Percentiles rank a stretch among this genome's conserved stretches.
phyloP scores from a whole-genome alignment of 169 alveolate species.

The Babesia microti region DNA sequence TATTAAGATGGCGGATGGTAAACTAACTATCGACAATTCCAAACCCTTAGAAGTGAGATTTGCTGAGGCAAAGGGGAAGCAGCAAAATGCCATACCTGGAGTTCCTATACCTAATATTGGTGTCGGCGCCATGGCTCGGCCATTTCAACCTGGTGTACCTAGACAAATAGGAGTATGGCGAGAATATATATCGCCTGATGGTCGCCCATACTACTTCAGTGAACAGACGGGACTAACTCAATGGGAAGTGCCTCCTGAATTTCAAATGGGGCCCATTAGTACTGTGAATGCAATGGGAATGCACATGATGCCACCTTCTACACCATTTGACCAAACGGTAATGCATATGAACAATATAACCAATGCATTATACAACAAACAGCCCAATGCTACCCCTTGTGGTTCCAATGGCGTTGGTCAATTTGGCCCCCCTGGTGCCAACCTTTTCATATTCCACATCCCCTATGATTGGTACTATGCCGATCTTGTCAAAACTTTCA shows the following conservation, averaged over 20 bases:
- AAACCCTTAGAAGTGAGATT: conserved; percentile 80
- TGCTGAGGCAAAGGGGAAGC: conserved; percentile 65
- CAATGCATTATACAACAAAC: too few relatives aligned
- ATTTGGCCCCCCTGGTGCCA: conserved; percentile 85
- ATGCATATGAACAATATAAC: too few relatives aligned
- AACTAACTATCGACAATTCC: conserved; percentile 60
- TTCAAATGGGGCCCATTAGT: conserved; percentile 38
- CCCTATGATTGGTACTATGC: conserved; percentile 83
- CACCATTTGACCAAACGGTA: too few relatives aligned
- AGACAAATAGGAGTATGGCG: conserved; percentile 72
- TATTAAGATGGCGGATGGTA: conserved; percentile 62
- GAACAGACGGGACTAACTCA: conserved; percentile 72
- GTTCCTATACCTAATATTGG: neutral
- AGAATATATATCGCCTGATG: conserved; percentile 74
- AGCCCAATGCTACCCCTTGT: neutral
- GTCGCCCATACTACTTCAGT: conserved; percentile 70
- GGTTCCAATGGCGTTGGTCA: conserved; percentile 12
- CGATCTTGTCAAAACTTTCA: conserved; percentile 68
- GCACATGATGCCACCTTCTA: too few relatives aligned
- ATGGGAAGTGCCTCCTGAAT: conserved; percentile 82
- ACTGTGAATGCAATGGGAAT: conserved; percentile 24
- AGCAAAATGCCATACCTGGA: conserved; percentile 4
- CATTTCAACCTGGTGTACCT: too few relatives aligned
- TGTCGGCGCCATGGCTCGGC: conserved; percentile 3
- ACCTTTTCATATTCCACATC: conserved; percentile 81